phyloP scores from a whole-genome alignment of 2,329 filamentous ascomycete genomes.

The Harringtonia lauricola region DNA sequence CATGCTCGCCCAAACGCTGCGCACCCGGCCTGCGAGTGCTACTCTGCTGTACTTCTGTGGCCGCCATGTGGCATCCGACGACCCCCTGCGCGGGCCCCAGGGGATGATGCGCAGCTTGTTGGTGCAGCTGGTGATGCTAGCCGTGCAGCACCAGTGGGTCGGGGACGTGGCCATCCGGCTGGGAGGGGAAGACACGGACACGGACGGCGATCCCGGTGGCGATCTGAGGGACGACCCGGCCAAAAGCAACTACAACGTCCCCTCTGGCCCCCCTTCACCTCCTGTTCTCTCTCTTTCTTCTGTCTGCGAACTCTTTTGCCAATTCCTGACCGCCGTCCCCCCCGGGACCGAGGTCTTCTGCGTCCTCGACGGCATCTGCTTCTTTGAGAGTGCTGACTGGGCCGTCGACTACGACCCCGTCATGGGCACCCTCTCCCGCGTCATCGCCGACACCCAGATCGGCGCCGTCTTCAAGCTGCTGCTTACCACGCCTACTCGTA shows the following conservation, averaged over 20 bases:
- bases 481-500: slow-evolving; percentile 15
- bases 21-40: neutral
- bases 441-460: neutral
- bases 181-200: too few relatives aligned
- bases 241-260: too few relatives aligned
- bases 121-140: slow-evolving; percentile 14
- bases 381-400: slow-evolving; percentile 6
- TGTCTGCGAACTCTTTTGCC: slow-evolving; percentile 8
- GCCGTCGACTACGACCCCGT: slow-evolving; percentile 4
- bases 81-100: slow-evolving; percentile 1
- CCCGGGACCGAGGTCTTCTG: slow-evolving; percentile 4
- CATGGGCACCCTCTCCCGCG: neutral
- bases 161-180: too few relatives aligned
- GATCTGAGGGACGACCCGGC: too few relatives aligned
- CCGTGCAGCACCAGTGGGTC: slow-evolving; percentile 5
- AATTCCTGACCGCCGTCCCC: slow-evolving; percentile 2
- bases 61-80: neutral
- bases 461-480: slow-evolving; percentile 17
- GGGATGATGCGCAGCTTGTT: slow-evolving; percentile 6
- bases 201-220: too few relatives aligned
- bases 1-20: slow-evolving; percentile 3
- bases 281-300: slow-evolving; percentile 3
- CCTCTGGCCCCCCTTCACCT: slow-evolving; percentile 1
- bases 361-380: slow-evolving; percentile 9
- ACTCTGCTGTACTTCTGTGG: slow-evolving; percentile 6